A percentile compares a stretch with the other conserved stretches of the same genome.
phyloP scores from a whole-genome alignment of 495 filamentous ascomycete species.

The Penicillium ochrochloron region DNA sequence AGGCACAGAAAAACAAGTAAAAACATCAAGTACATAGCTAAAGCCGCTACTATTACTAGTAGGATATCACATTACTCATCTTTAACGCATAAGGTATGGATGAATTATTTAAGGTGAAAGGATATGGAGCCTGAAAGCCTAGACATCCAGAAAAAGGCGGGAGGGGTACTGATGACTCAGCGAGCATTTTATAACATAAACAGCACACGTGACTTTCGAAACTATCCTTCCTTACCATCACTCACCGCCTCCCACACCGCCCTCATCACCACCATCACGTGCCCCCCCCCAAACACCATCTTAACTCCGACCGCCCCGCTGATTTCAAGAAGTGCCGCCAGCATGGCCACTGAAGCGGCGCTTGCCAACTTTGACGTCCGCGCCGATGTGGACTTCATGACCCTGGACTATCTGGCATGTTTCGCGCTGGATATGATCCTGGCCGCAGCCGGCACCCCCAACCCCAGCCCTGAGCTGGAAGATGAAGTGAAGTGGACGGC shows the following conservation, averaged over 20 bases:
- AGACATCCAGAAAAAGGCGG: no score
- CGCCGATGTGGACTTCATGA: conserved; percentile 53
- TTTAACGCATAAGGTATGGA: no score
- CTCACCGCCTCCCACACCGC: no score
- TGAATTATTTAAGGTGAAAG: no score
- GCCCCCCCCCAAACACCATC: neutral
- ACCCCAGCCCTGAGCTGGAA: conserved; percentile 4
- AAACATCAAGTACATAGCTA: no score
- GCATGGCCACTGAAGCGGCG: conserved; percentile 5
- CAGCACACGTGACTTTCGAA: neutral
- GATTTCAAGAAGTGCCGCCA: neutral
- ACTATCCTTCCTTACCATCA: neutral
- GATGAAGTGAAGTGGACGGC: conserved; percentile 32
- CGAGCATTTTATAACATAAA: no score
- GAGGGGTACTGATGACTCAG: no score
- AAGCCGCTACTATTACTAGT: no score
- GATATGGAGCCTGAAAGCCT: no score
- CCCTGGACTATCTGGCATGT: conserved; percentile 60
- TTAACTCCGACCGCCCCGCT: neutral
- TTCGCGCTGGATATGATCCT: conserved; percentile 43
- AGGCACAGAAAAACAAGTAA: no score
- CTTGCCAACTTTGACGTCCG: conserved; percentile 27
- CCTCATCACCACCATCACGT: neutral
- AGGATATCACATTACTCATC: no score
- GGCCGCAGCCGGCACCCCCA: conserved; percentile 1